Evolutionary conservation across 805 yeast genomes (phyloP), one percentile per base, ranked within the genome.

Genomic region (Candida tibetensis): DNA sequence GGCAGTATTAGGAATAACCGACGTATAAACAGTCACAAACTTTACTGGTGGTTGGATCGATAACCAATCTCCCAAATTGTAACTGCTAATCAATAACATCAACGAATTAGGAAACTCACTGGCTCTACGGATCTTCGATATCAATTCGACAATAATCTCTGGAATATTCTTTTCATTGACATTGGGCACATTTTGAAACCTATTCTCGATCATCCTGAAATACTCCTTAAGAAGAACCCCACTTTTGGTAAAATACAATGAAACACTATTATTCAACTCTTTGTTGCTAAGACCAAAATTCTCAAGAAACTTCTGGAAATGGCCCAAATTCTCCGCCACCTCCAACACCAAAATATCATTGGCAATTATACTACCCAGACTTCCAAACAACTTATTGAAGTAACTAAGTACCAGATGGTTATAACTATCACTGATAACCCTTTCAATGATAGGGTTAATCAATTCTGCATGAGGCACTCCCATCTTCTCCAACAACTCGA

Each of bases 131-230:
- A 88, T 62, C 41, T 79, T 71, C 0, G 89, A 78, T 66, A 85
- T 76, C 6, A 81, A 63, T 41, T 84, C 91, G n/a, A 82, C 81
- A 0, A 86, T 81, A 12, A 79, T 71, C 50, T 81, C 89, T 30
- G 85, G 74, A 31, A 87, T 77, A 36, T 85, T 85, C 48, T 74
- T 76, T 44, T 87, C 96, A 32, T 72, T 72, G 28, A 82, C 54
- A 7, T 62, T 52, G 2, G 70, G 64, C 39, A 77, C 53, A n/a
- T 66, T 51, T 13, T 53, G 60, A 13, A 81, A 75, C 31, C 77
- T 66, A 3, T 54, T 52, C 32, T 79, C 85, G 21, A 85, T 79
- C 42, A 70, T 74, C 31, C 62, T 62, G 40, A 87, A 68, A 34
- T 79, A 70, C 38, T 79, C 85, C 36, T 60, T 58, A 51, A 85